phyloP scores from a whole-genome alignment of 129 eudicot genomes.

The Centaurea solstitialis region DNA sequence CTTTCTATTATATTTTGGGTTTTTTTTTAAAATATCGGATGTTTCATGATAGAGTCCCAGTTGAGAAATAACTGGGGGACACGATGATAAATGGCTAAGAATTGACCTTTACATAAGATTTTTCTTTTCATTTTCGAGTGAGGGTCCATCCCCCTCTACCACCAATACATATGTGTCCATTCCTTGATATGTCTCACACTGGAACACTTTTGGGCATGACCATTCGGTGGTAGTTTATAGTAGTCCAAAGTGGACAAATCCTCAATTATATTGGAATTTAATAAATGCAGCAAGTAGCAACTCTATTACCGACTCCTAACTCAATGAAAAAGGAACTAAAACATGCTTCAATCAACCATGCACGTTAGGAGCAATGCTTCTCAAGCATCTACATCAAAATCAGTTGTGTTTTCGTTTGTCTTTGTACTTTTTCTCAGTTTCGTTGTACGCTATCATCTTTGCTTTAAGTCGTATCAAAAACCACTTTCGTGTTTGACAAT shows the following conservation, averaged over 20 bases:
- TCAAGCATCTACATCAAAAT: neutral
- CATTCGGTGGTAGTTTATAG: neutral
- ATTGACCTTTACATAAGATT: no score
- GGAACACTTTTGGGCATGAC: neutral
- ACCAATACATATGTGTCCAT: no score
- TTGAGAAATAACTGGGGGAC: no score
- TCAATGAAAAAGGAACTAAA: neutral
- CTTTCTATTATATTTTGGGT: no score
- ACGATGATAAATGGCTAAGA: no score
- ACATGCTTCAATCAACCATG: neutral
- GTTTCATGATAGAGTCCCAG: no score
- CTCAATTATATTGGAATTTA: neutral
- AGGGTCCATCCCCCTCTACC: no score
- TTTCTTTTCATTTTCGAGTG: no score
- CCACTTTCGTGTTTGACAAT: neutral
- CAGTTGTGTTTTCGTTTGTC: neutral
- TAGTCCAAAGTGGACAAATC: neutral
- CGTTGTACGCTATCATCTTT: neutral
- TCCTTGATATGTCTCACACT: neutral
- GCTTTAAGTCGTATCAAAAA: neutral
- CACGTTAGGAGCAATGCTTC: neutral
- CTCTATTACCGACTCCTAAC: neutral
- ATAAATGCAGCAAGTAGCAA: neutral
- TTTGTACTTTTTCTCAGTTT: neutral
- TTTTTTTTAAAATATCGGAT: no score